A percentile compares a stretch with the other conserved stretches of the same genome.
Conservation (phyloP, 2,329 filamentous ascomycete genomes). For the Xylariales sp. region DNA sequence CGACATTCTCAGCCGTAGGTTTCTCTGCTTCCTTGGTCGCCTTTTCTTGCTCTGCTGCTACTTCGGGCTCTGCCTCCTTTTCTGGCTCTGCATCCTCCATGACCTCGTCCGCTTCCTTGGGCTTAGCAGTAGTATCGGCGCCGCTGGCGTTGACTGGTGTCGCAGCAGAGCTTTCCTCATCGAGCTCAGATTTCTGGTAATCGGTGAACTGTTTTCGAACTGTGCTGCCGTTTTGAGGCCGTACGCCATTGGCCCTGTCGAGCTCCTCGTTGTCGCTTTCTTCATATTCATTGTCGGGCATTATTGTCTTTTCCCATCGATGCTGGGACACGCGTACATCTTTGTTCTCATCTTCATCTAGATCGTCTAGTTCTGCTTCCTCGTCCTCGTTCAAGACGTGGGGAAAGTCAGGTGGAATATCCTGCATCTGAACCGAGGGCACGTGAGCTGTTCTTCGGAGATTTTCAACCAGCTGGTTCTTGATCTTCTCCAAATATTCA, state of each 20-base stretch:
- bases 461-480: constrained; percentile 79
- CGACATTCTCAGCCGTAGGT: constrained; percentile 22
- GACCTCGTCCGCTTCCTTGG: constrained; percentile 34
- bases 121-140: constrained; percentile 28
- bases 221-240: constrained; percentile 40
- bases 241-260: constrained; percentile 67
- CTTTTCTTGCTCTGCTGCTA: constrained; percentile 18
- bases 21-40: constrained; percentile 14
- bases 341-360: constrained; percentile 82
- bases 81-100: constrained; percentile 24
- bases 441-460: constrained; percentile 79
- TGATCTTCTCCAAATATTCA: constrained; percentile 78
- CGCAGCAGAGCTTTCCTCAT: constrained; percentile 34
- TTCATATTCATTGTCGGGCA: constrained; percentile 75
- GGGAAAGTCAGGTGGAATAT: constrained; percentile 60
- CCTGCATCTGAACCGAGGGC: constrained; percentile 88
- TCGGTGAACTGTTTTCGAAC: constrained; percentile 45
- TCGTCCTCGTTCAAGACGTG: constrained; percentile 63
- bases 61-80: constrained; percentile 12
- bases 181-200: constrained; percentile 40
- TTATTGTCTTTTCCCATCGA: constrained; percentile 73
- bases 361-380: constrained; percentile 59
- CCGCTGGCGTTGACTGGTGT: constrained; percentile 30
- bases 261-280: constrained; percentile 89
- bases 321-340: constrained; percentile 79